phyloP scores from a whole-genome alignment of 225 moss, liverwort and hornwort genomes.

The Polytrichum commune region DNA sequence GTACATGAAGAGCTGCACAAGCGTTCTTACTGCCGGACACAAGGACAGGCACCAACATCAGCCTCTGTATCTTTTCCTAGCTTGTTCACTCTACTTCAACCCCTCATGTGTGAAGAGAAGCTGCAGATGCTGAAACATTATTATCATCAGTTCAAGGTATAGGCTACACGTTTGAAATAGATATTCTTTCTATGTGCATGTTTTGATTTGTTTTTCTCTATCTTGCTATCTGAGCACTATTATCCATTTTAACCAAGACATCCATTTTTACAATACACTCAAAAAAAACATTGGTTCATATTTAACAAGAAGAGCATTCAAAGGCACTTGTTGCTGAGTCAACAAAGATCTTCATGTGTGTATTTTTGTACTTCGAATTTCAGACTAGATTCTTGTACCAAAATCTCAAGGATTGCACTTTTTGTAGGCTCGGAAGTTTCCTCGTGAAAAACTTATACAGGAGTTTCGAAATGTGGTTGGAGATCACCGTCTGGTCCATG shows the following conservation, averaged over 20 bases:
- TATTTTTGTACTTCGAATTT: not conserved
- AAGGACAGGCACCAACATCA: conserved; percentile 30
- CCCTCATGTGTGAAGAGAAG: conserved; percentile 19
- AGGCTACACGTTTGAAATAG: not conserved
- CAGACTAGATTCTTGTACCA: conserved; percentile 1
- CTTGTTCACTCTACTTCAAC: conserved; percentile 29
- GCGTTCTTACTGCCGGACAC: conserved; percentile 4
- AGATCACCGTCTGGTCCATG: conserved; percentile 38
- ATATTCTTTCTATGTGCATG: not conserved
- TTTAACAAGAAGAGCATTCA: not conserved
- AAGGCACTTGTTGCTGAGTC: too few species aligned
- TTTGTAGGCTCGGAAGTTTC: conserved; percentile 38
- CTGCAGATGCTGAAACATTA: conserved; percentile 20
- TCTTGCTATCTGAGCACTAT: too few species aligned
- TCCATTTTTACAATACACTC: not conserved
- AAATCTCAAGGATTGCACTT: conserved; percentile 19
- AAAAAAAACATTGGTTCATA: not conserved
- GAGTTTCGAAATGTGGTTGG: conserved; percentile 37
- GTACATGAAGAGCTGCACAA: conserved; percentile 11
- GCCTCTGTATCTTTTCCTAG: conserved; percentile 37
- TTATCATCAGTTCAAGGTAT: conserved; percentile 44
- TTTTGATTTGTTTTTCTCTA: too few species aligned
- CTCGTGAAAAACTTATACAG: conserved; percentile 33
- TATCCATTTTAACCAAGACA: too few species aligned
- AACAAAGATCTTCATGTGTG: too few species aligned